Evolutionary conservation across 1,284 basidiomycete genomes (phyloP), one percentile per base, ranked within the genome.

Genomic region (Inonotus hispidus): DNA sequence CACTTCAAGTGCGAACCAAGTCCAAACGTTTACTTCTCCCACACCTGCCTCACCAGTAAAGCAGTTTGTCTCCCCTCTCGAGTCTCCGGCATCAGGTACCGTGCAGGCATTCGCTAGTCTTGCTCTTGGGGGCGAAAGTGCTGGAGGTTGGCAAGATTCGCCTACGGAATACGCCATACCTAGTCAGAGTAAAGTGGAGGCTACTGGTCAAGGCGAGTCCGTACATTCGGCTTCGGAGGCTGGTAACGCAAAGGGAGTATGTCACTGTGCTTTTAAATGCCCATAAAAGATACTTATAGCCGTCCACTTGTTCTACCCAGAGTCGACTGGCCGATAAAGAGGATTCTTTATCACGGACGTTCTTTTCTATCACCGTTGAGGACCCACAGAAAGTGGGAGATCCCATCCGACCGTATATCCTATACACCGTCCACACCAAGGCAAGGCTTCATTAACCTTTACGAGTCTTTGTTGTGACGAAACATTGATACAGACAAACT

Each of bases 381-480:
- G 95, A 98, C 73, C 95, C 95, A 14, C 93, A 96, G 65, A 92
- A 92, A 67, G 89, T 97, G 37, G 95, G 95, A 25, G 93, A 95
- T 70, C 90, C 93, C 0, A 92, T 96, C 45, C 85, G 92, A 59
- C 87, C 91, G 23, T 95, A 93, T 71, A 95, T 91, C 11, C 92
- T 97, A 76, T 98, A 99, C 72, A 98, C 95, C 1, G 92, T 98
- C 1, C 87, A 91, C 64, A 96, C 94, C 4, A 80, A 83, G 68
- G 91, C 92, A 71, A 60, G 82, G 10, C 23, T n/a, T n/a, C n/a
- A 45, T 11, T 10, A 43, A 60, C 56, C 38, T 8, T 59, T 57
- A 19, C 59, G 35, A 46, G 60, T 62, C 41, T 21, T n/a, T 45
- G 66, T 57, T 58, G 47, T 56, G n/a, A 43, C 45, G n/a, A 52